Evolutionary conservation across 352 stramenopile genomes (phyloP).

Genomic region (Globisporangium mamillatum): DNA sequence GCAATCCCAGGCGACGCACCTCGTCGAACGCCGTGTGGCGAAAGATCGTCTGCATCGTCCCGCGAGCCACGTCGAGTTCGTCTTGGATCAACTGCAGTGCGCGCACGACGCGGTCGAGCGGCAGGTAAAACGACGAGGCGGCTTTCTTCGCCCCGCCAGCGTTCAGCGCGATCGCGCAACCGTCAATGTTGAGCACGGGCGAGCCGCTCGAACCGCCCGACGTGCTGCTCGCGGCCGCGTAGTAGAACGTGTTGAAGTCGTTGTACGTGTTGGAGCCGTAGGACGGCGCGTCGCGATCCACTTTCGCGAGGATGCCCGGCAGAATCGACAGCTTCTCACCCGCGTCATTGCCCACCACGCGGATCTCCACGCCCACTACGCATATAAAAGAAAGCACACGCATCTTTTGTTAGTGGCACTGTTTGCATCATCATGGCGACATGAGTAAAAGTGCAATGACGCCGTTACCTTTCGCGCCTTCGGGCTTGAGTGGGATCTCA

Average conservation of each 20-base stretch:
- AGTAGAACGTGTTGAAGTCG: constrained; percentile 94
- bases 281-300: constrained; percentile 88
- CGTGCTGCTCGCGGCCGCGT: constrained; percentile 82
- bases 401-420: background rate
- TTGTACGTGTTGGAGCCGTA: constrained; percentile 88
- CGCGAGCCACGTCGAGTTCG: constrained; percentile 53
- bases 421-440: background rate
- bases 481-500: constrained; percentile 85
- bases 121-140: constrained; percentile 89
- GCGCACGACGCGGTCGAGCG: constrained; percentile 81
- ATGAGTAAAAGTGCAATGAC: constrained; percentile 2
- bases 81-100: constrained; percentile 69
- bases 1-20: constrained; percentile 76
- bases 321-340: constrained; percentile 92
- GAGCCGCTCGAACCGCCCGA: constrained; percentile 87
- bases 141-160: constrained; percentile 87
- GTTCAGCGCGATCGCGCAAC: constrained; percentile 90
- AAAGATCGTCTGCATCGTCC: constrained; percentile 88
- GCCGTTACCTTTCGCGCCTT: constrained; percentile 66
- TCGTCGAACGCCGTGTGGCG: constrained; percentile 90
- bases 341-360: constrained; percentile 90
- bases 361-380: constrained; percentile 87
- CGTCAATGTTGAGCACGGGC: constrained; percentile 86
- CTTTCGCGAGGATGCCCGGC: constrained; percentile 84
- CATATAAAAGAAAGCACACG: background rate